These are phyloP conservation scores for Daedalea quercina DNA, from an alignment of 768 basidiomycete species.

Conservation along the genomic window DNA sequence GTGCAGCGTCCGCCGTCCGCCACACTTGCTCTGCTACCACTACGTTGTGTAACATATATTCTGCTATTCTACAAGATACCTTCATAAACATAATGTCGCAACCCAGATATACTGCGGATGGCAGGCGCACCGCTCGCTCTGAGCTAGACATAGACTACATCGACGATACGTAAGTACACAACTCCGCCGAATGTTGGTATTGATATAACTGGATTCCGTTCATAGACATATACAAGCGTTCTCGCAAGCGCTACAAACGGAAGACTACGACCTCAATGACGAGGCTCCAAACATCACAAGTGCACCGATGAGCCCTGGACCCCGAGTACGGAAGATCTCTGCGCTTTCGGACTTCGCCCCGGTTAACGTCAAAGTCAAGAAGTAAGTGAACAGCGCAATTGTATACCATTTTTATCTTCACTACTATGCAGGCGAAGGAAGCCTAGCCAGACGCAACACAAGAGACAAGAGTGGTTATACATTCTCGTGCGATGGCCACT, in stretches of 20 bases:
- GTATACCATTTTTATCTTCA: not conserved
- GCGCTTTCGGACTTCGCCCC: slow-evolving; percentile 88
- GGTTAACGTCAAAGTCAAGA: slow-evolving; percentile 76
- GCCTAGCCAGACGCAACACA: slow-evolving; percentile 26
- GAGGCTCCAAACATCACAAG: slow-evolving; percentile 3
- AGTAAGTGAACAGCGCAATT: slow-evolving; percentile 33
- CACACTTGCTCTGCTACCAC: not conserved
- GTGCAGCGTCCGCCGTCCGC: not conserved
- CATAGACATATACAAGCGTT: slow-evolving; percentile 70
- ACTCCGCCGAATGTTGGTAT: not conserved
- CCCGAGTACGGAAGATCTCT: slow-evolving; percentile 71
- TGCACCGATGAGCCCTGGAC: slow-evolving; percentile 20
- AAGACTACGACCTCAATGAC: slow-evolving; percentile 5
- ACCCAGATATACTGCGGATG: not conserved
- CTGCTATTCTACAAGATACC: not conserved
- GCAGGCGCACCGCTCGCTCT: not conserved
- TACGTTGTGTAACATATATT: not conserved
- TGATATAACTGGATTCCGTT: not conserved
- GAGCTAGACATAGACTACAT: slow-evolving; percentile 51
- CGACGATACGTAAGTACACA: slow-evolving; percentile 51
- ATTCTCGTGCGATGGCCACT: slow-evolving; percentile 83
- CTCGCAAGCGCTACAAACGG: slow-evolving; percentile 51
- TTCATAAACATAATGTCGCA: not conserved
- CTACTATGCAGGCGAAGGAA: slow-evolving; percentile 29
- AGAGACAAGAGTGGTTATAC: slow-evolving; percentile 67